Base-by-base conservation (phyloP, 371 early-diverging fungal species). In the Parasitella parasitica region DNA sequence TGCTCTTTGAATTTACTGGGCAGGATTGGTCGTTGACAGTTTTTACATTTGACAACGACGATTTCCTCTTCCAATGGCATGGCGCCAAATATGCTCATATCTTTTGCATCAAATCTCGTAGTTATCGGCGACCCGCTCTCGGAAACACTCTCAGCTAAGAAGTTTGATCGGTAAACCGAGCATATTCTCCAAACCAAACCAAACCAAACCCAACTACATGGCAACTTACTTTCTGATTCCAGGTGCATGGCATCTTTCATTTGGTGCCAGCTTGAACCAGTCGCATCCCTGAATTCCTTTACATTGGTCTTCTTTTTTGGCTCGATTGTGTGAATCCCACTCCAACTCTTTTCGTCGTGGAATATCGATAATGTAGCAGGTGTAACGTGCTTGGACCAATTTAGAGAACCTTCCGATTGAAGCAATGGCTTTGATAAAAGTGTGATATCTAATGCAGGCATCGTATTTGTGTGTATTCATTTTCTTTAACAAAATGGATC, bases 51-150 rank as follows among this genome's bases (percentile, higher is more conserved):
- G 6, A 78, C 66, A 7, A 75, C 63, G 7, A 78, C 63, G 1
- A 66, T 61, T 18, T 81, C 79, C 16, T 81, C 79, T 49, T 78
- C 75, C 70, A 81, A 72, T 11, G 82, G 79, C 62, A 73, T 67
- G 6, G 66, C 54, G 6, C 82, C 82, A 58, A 69, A 77, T 32
- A 70, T 71, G 20, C 70, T 70, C 57, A 75, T 60, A 26, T 78
- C 78, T 22, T 64, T 65, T 5, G 48, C 38, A 36, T 72, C 64
- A 28, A 78, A 66, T 32, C 59, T 57, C n/a, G 70, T 71, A 13
- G 59, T 69, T 8, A 59, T 54, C 1, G 76, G 72, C 12, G 73
- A 75, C 15, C 69, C 53, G 22, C 53, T 46, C 52, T 73, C 68
- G 18, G 71, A 70, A 24, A 27, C 24, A 24, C 57, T 46, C 6